Evolutionary conservation across 2,329 filamentous ascomycete species (phyloP), one percentile per base, ranked within the genome.

Genomic region (Fusarium sp.): DNA sequence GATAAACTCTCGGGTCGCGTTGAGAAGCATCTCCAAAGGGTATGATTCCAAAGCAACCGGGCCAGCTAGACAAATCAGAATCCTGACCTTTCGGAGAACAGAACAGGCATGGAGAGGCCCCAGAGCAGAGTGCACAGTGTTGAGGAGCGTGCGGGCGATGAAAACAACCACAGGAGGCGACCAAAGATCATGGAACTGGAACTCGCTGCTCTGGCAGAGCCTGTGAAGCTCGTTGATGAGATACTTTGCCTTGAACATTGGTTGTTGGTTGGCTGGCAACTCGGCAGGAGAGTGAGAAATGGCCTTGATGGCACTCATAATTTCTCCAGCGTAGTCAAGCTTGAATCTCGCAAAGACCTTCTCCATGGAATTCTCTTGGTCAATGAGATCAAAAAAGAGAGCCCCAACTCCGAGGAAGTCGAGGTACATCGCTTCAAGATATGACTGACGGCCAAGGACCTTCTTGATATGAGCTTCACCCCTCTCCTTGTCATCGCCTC

Each of bases 71-170:
- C 91, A 93, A 29, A 98, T 88, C 17, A 98, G 83, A 10, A 98
- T 89, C 36, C 95, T 89, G 55, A 98, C 88, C 79, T 97, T 98
- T 42, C 95, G 92, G 60, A 99, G 88, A 5, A 98, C 91, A 2
- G 94, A 92, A 79, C 94, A 96, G 40, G 94, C 93, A 81, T 98
- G 93, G 6, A 98, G 85, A 22, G 96, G 93, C 0, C 96, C 97
- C 7, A 98, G 85, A 1, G 95, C 93, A 22, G 92, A 89, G 77
- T 97, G 92, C 20, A 98, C 92, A 2, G 92, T 92, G 79, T 94
- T 93, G 63, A 99, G 85, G 4, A 99, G 87, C 71, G 89, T 92
- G 60, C 97, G 91, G 62, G 93, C 91, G 29, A 97, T 88, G 67
- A 91, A 92, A 0, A 92, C 89, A 59, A 95, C 91, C 44, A 95